Evolutionary conservation across 2,329 filamentous ascomycete genomes (phyloP), one percentile per base, ranked within the genome.

Genomic region (Colletotrichum sp.): DNA sequence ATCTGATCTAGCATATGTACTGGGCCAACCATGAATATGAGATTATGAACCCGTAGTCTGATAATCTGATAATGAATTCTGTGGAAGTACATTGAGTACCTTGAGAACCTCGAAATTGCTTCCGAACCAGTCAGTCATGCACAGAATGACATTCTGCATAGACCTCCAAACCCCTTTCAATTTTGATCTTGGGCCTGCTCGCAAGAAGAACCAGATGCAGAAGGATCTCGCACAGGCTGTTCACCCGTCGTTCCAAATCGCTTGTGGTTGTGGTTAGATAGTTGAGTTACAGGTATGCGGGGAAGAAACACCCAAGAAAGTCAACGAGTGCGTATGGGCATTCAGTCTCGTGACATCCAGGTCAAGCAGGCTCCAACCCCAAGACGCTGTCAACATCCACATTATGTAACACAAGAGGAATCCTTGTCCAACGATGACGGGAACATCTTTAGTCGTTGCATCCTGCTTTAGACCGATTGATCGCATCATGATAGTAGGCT

Each of bases 401-500:
- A 39, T 18, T 39, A 0, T 18, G 36, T 39, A 39, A 36, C 14
- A 39, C 16, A 9, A 39, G 36, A 39, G 36, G 16, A 39, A 18
- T 39, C 1, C 16, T 39, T 39, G 16, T 18, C 16, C 36, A 18
- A 39, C 8, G 8, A 39, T 9, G 8, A 39, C 16, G 16, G 36
- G 36, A 39, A 18, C 0, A 6, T 43, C 18, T 43, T n/a, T 18
- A n/a, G 18, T 43, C 39, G 9, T 43, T 0, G 1, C 8, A 43
- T 43, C 18, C 39, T 18, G 18, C 39, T 18, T n/a, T 18, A 43
- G 39, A n/a, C 18, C 18, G 39, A 43, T 1, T n/a, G 18, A 0
- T n/a, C 18, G 0, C 8, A 18, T 43, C 18, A 43, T 5, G 39
- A 43, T 4, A 43, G 9, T 10, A n/a, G 5, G 0, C 0, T 43